These are phyloP conservation scores for Aspergillus leporis DNA, from an alignment of 495 filamentous ascomycete genomes.

Conservation along the genomic window DNA sequence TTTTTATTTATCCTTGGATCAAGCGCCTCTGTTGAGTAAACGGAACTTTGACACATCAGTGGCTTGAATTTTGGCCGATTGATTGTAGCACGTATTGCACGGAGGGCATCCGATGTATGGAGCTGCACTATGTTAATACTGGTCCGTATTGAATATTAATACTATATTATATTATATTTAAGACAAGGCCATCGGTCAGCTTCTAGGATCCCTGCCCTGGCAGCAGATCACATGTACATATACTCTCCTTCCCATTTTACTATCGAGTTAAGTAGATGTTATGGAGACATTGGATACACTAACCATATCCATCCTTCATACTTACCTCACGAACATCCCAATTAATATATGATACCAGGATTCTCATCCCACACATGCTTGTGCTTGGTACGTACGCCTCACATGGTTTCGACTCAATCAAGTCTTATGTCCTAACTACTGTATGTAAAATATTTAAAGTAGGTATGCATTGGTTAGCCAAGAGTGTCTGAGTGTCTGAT, in stretches of 20 bases:
- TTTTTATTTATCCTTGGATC: background rate
- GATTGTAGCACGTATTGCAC: background rate
- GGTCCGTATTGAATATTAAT: too few relatives aligned
- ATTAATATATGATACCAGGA: background rate
- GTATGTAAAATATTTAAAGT: background rate
- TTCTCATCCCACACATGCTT: background rate
- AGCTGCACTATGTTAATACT: too few relatives aligned
- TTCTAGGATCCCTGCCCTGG: background rate
- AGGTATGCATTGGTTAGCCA: conserved; percentile 7
- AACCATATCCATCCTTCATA: too few relatives aligned
- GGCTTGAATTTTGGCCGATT: background rate
- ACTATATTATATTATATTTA: background rate
- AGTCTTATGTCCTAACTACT: background rate
- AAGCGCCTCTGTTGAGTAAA: background rate
- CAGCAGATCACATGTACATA: background rate
- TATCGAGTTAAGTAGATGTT: too few relatives aligned
- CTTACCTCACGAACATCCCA: background rate
- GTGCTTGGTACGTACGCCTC: background rate
- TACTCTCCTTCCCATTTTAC: background rate
- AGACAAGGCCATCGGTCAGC: background rate
- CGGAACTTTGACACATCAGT: background rate
- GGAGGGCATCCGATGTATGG: too few relatives aligned
- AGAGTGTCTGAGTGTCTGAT: conserved; percentile 7
- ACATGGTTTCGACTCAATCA: background rate
- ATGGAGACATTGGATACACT: too few relatives aligned